Base-by-base conservation (phyloP, 805 yeast genomes). In the Wickerhamomyces canadensis region DNA sequence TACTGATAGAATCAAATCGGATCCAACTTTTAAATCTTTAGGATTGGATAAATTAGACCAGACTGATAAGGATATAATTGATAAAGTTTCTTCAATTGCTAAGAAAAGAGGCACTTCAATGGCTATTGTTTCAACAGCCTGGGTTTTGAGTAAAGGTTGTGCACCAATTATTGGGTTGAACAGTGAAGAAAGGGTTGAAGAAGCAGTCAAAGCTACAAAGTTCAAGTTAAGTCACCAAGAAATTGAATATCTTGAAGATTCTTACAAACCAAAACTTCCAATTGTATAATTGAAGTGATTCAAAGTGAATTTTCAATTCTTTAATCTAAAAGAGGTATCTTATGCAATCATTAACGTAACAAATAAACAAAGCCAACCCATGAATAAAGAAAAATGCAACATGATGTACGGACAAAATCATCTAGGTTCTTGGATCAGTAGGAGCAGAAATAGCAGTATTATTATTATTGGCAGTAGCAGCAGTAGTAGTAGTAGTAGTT, bases 1-100 rank as follows among this genome's bases (percentile, higher is more conserved):
- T 6, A 37, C 54, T 4, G 38, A 37, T 6, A 24, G 37, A 26
- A 33, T 26, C 16, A 28, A 25, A 19, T n/a, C 31, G 11, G 40
- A 35, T 35, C 37, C 43, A 19, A 33, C 28, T 4, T 33, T 39
- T 28, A 21, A 17, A 6, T 16, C 11, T 5, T 22, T 47, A n/a
- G 46, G 49, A 12, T 29, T 29, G 23, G 22, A 29, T 18, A 4
- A 42, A 35, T n/a, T 26, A 33, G 36, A 15, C 34, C 14, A 27
- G 5, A 40, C 38, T 2, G 65, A 66, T 33, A 43, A 38, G 13
- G 52, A 46, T 24, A 65, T 71, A 30, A 55, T 76, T 28, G 44
- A 53, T 9, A 57, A 82, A 25, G 75, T 77, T n/a, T 80, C 75
- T 47, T 62, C 67, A 45, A 24, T 78, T 4, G 67, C 84, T 6